Conservation (phyloP, 345 rosid genomes). For the Salix purpurea region DNA sequence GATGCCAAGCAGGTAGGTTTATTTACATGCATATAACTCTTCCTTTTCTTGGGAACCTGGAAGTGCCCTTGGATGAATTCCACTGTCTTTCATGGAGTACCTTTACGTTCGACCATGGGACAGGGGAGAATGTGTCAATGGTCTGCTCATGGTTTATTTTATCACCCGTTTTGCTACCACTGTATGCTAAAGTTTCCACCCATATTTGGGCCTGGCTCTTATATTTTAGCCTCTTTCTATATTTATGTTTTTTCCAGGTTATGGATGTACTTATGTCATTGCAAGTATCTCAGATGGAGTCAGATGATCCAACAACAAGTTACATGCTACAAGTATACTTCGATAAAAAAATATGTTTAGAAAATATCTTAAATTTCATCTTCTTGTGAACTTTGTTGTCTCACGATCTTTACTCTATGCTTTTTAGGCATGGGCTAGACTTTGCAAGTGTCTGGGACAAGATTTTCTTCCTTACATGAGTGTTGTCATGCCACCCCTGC, state of each 20-base stretch:
- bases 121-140: background rate
- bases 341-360: background rate
- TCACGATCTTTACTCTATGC: conserved; percentile 6
- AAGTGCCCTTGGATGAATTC: background rate
- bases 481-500: conserved; percentile 98
- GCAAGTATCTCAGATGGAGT: conserved; percentile 96
- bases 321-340: conserved; percentile 88
- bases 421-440: conserved; percentile 96
- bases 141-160: background rate
- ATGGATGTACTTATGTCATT: conserved; percentile 99
- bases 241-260: conserved; percentile 44
- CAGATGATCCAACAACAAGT: conserved; percentile 97
- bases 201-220: background rate
- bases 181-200: background rate
- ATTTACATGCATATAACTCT: background rate
- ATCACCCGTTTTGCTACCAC: background rate
- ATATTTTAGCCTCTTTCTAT: background rate
- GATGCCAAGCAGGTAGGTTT: conserved; percentile 89
- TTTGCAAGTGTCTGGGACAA: conserved; percentile 97
- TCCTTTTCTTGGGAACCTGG: background rate
- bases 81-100: background rate
- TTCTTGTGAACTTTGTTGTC: background rate
- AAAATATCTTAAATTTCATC: background rate
- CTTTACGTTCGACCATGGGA: background rate
- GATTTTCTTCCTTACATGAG: conserved; percentile 98